Base-by-base conservation (phyloP, 2,329 filamentous ascomycete genomes). In the Periglandula ipomoeae region DNA sequence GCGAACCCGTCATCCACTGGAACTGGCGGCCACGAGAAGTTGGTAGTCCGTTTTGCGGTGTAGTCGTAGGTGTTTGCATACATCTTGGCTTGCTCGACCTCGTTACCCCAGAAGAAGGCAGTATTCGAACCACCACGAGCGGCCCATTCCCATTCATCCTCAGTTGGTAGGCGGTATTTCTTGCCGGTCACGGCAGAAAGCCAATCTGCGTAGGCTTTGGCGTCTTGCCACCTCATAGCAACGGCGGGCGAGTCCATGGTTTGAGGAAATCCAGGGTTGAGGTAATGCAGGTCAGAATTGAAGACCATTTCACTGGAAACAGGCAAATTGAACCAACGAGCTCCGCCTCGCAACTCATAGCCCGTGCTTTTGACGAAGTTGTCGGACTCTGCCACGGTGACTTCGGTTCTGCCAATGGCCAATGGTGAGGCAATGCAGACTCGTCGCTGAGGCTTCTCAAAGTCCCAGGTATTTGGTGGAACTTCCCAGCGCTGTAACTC, bases 111-210 rank as follows among this genome's bases (percentile, higher is more conserved):
- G 50, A 52, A 54, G 46, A 54, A 54, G 48, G 44, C 41, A 5
- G 24, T 44, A 7, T 50, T 22, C 2, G 52, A 42, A 32, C 52
- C 52, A 20, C 52, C 52, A 22, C 52, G 52, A 9, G 52, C 52
- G 9, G 52, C 52, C 45, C 45, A 54, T 38, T 54, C 52, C 52
- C 52, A 54, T 30, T 54, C 52, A 7, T 54, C 52, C 41, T 54
- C 52, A n/a, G 35, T 47, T 23, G 52, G 52, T 3, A 54, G 52
- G 9, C 52, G 43, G 38, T 54, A 54, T 6, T 13, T 46, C 5
- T 30, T 34, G 9, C 52, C 52, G 5, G 52, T 54, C 17, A 49
- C 26, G 30, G 19, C 19, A 15, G 52, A 54, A 5, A 54, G 47
- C 52, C 52, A 54, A n/a, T 26, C 8, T 4, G 52, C 48, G 42